A percentile compares a stretch with the other conserved stretches of the same genome.
Evolutionary conservation across 2,329 filamentous ascomycete genomes (phyloP).

Genomic region (Gnomoniopsis sp.): DNA sequence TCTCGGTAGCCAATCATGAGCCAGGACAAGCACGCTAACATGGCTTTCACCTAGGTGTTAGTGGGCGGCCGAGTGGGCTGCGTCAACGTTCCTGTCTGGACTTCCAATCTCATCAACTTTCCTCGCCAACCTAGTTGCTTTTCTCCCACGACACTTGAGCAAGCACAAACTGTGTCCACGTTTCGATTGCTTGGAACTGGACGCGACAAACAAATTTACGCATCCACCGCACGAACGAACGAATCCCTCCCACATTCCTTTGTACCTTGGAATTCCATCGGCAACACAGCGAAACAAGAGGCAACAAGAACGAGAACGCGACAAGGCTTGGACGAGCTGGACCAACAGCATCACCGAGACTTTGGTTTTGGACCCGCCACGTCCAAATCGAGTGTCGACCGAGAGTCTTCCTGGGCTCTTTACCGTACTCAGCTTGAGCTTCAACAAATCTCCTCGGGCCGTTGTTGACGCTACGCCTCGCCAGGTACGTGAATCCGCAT

Average conservation of each 20-base stretch:
- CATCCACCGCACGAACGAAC: background rate
- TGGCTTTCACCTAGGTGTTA: too few relatives aligned
- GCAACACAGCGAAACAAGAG: background rate
- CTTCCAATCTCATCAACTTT: background rate
- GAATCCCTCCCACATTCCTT: background rate
- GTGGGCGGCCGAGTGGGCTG: too few relatives aligned
- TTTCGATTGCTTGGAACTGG: background rate
- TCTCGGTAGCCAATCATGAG: background rate
- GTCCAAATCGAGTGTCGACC: background rate
- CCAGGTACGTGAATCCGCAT: background rate
- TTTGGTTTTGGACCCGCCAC: background rate
- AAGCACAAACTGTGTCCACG: background rate
- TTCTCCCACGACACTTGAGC: background rate
- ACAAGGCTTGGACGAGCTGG: background rate
- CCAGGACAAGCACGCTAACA: background rate
- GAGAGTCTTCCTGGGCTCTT: background rate
- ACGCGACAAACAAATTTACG: background rate
- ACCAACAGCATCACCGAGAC: background rate
- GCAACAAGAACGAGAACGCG: background rate
- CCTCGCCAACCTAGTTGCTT: background rate
- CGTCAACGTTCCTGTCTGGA: background rate
- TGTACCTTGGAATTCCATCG: background rate
- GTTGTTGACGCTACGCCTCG: too few relatives aligned
- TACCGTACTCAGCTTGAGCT: background rate
- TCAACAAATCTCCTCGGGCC: too few relatives aligned